These are phyloP conservation scores for Pleurotus pulmonarius DNA, from an alignment of 768 basidiomycete species.

Conservation along the genomic window DNA sequence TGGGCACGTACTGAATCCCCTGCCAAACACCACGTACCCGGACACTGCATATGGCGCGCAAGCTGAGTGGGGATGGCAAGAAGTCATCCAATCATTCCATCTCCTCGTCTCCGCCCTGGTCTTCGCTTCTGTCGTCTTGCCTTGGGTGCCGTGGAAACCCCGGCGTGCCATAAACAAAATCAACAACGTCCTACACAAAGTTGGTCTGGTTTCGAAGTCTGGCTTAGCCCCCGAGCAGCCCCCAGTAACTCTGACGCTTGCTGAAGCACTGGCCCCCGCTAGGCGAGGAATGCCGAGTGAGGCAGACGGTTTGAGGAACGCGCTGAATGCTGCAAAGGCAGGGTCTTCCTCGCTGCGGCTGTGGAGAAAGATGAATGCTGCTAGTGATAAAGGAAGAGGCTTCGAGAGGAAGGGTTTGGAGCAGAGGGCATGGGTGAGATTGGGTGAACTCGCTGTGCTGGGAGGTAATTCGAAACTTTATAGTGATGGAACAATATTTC, in stretches of 20 bases:
- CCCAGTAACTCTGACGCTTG: constrained; percentile 15
- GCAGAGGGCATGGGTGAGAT: constrained; percentile 45
- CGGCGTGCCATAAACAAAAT: not conserved
- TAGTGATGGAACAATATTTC: not conserved
- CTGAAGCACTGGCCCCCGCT: constrained; percentile 26
- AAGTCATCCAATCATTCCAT: constrained; percentile 62
- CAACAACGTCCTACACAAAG: not conserved
- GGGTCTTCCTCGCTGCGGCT: constrained; percentile 12
- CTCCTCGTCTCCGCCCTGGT: constrained; percentile 62
- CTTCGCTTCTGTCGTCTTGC: constrained; percentile 51
- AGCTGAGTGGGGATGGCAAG: constrained; percentile 41
- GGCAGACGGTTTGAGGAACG: constrained; percentile 29
- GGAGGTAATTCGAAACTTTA: constrained; percentile 13
- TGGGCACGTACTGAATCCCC: constrained; percentile 51
- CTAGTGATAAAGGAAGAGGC: constrained; percentile 14
- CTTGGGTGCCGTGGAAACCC: constrained; percentile 25
- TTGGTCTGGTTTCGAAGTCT: not conserved
- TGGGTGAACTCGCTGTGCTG: constrained; percentile 38
- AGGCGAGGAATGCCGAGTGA: constrained; percentile 34
- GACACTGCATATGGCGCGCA: constrained; percentile 15
- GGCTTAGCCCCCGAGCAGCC: not conserved
- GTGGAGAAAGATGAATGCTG: constrained; percentile 11
- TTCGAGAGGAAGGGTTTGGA: constrained; percentile 39
- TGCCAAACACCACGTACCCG: constrained; percentile 22
- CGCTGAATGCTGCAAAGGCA: constrained; percentile 20